Percentiles rank a stretch among this genome's conserved stretches.
These are phyloP conservation scores for Paragyromitra xinjiangensis DNA, from an alignment of 495 filamentous ascomycete species.

Conservation along the genomic window DNA sequence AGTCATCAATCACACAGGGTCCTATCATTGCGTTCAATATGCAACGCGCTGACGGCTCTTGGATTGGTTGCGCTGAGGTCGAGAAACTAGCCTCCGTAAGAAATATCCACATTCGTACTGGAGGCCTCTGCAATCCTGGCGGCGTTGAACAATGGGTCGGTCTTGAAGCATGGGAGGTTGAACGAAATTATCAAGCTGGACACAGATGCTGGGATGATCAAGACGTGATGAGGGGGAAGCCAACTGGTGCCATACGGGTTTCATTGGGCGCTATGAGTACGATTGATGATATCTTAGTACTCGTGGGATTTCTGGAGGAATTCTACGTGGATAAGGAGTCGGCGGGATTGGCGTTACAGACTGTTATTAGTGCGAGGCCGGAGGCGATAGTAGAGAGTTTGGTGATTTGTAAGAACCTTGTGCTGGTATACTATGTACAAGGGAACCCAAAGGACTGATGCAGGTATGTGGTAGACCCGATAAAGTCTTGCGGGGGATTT, in stretches of 20 bases:
- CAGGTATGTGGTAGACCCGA: slow-evolving; percentile 65
- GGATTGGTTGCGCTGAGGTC: slow-evolving; percentile 82
- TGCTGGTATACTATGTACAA: not conserved
- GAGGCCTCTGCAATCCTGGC: slow-evolving; percentile 90
- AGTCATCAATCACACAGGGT: slow-evolving; percentile 66
- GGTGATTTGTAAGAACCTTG: slow-evolving; percentile 62
- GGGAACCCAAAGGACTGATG: not conserved
- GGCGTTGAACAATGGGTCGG: slow-evolving; percentile 75
- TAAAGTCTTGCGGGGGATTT: slow-evolving; percentile 87
- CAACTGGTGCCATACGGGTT: slow-evolving; percentile 83
- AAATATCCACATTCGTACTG: slow-evolving; percentile 81
- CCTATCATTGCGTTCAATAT: slow-evolving; percentile 88
- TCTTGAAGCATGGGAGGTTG: slow-evolving; percentile 80
- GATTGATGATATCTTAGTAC: slow-evolving; percentile 73
- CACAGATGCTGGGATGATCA: slow-evolving; percentile 80
- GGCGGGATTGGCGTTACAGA: slow-evolving; percentile 42
- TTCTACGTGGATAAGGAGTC: slow-evolving; percentile 72
- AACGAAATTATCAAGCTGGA: slow-evolving; percentile 79
- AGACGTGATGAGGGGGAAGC: slow-evolving; percentile 81
- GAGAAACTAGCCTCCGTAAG: slow-evolving; percentile 82
- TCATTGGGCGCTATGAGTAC: slow-evolving; percentile 92
- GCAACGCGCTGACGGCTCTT: slow-evolving; percentile 69
- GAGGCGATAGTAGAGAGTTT: slow-evolving; percentile 66
- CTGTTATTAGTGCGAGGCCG: slow-evolving; percentile 3
- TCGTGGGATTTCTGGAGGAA: slow-evolving; percentile 76